Evolutionary conservation across 1,139 yeast genomes (phyloP), one percentile per base, ranked within the genome.

Genomic region (Pichia sp.): DNA sequence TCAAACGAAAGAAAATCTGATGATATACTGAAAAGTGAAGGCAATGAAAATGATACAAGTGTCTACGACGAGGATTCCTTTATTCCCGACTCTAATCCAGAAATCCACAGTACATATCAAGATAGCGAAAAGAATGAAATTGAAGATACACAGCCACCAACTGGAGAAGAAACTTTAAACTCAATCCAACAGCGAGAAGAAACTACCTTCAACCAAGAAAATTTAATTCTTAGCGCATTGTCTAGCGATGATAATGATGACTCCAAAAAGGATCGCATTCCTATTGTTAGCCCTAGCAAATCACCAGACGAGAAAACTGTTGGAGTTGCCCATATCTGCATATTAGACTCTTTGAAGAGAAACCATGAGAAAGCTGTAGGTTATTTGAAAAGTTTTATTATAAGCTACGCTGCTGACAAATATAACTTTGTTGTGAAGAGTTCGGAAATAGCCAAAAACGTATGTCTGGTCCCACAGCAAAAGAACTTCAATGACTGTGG

Each of bases 401-500:
- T 79, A 3, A 83, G 78, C 5, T 90, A 86, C 67, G 93, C 95
- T 24, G 73, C 75, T 57, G 93, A 87, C 46, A 84, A 81, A 62
- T 78, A 81, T 60, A 72, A 72, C 0, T 62, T 86, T 2, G 75
- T 72, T 0, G 64, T 89, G 7, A 71, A 73, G 16, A 74, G 75
- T n/a, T 69, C 72, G 5, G 76, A 75, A 49, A 73, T 82, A 17
- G 63, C 71, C 30, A 70, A 76, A 36, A 70, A 75, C 53, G 73
- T 75, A 4, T 86, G 87, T 6, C 67, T 73, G 33, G 95, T 91
- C 0, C 97, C 97, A 0, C 83, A 79, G 58, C 99, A 95, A 66
- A 83, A 84, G 50, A 95, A 95, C 67, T 84, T 85, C 70, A 89
- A 92, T 65, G 99, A 95, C 68, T 95, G 99, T 72, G 99, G 99